phyloP scores from a whole-genome alignment of 208 protist genomes.

The Acanthamoeba sp. region DNA sequence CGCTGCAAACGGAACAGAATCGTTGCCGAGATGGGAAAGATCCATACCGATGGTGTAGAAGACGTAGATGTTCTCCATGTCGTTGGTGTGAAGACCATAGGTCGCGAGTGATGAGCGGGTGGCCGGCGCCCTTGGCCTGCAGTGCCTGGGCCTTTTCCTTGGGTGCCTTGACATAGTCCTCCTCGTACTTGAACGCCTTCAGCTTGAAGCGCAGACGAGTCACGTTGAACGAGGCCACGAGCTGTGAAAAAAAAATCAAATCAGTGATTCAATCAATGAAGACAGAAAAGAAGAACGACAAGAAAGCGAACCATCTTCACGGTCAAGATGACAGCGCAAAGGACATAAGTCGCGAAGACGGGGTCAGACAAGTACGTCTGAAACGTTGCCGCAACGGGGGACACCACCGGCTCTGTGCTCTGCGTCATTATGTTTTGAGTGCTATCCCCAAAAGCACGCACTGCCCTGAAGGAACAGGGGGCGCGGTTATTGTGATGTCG shows the following conservation, averaged over 20 bases:
- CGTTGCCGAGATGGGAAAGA: background rate
- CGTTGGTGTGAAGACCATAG: conserved; percentile 67
- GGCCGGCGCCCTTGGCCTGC: background rate
- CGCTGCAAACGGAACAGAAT: background rate
- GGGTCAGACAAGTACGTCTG: background rate
- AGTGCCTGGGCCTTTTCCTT: background rate
- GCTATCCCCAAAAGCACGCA: no score
- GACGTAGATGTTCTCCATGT: conserved; percentile 66
- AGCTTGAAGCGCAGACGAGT: background rate
- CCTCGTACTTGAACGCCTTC: conserved; percentile 51
- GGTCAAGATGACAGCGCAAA: conserved; percentile 39
- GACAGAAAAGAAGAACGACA: background rate
- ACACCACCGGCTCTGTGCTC: background rate
- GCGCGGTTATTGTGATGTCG: no score
- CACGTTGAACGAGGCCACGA: conserved; percentile 24
- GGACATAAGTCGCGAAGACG: conserved; percentile 26
- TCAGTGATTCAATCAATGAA: background rate
- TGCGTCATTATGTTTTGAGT: no score
- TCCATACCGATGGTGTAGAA: conserved; percentile 55
- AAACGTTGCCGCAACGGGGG: background rate
- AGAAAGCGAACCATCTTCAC: conserved; percentile 26
- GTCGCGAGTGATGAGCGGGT: conserved; percentile 24
- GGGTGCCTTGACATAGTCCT: conserved; percentile 17
- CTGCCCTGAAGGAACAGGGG: no score
- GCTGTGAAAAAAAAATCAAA: background rate